Evolutionary conservation across 306 rosid genomes (phyloP), one percentile per base, ranked within the genome.

Genomic region (Echinosophora koreensis): DNA sequence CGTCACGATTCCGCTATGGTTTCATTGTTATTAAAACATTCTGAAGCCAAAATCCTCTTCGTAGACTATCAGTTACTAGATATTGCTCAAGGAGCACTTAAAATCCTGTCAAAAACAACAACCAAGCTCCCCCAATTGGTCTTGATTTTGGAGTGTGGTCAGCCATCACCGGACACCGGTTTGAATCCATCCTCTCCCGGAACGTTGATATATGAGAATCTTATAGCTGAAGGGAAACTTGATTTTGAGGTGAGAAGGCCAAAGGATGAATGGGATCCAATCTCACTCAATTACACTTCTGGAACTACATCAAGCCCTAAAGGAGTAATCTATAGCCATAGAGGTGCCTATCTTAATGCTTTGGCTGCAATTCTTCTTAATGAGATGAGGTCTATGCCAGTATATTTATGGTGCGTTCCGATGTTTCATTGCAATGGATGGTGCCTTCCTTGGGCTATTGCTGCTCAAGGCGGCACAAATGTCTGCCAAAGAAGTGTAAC

Each of bases 391-490:
- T 87, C 96, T 27, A 52, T 66, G 88, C 96, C 92, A 1, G 90
- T 94, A 15, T 91, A 90, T 78, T 68, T 94, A 37, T 94, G 98
- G 97, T 78, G 83, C 51, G 98, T 94, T 58, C 98, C 97, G 0
- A 94, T 94, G 98, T 94, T 94, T 77, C 98, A 94, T 82, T 94
- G 97, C 83, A 94, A 94, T 62, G 97, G 98, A 34, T 94, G 98
- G 98, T 91, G 96, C 84, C 89, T 94, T 79, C 78, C 94, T 49
- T 94, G 97, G 98, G 84, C 76, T 0, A 81, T 94, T 71, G 98
- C 98, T 79, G 97, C 94, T 69, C 98, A 91, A 49, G 97, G 98
- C 28, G 98, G 97, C 69, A 91, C 96, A 5, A 94, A 89, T 84
- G 51, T 94, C 38, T 94, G 98, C 86, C 97, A 61, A 56, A 86